Evolutionary conservation across 2,329 filamentous ascomycete genomes (phyloP).

Genomic region (Hyphodiscus sp.): DNA sequence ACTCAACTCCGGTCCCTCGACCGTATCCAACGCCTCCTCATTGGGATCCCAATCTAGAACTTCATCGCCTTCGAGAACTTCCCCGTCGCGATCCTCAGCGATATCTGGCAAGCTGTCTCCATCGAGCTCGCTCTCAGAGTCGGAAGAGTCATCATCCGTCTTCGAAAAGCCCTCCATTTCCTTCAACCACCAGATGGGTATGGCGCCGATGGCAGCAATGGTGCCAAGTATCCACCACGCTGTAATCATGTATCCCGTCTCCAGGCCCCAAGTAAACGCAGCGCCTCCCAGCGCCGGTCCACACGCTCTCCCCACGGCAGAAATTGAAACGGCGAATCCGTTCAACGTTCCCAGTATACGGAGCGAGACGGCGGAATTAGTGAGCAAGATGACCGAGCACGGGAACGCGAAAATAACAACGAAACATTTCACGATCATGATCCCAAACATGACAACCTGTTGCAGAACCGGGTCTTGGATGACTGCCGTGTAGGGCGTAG

Average conservation of each 20-base stretch:
- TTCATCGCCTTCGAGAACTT: conserved; percentile 20
- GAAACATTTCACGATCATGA: conserved; percentile 70
- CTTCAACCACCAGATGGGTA: conserved; percentile 68
- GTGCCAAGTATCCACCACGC: conserved; percentile 74
- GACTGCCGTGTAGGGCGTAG: conserved; percentile 76
- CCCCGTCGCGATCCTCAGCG: conserved; percentile 13
- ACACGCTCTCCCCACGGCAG: conserved; percentile 69
- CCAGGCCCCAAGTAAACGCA: conserved; percentile 70
- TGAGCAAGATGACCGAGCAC: conserved; percentile 82
- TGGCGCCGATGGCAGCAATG: conserved; percentile 56
- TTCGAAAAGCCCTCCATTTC: conserved; percentile 63
- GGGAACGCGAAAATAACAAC: conserved; percentile 82
- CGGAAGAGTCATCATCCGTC: conserved; percentile 32
- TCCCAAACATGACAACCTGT: conserved; percentile 53
- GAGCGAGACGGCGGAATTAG: conserved; percentile 74
- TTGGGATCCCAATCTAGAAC: conserved; percentile 9
- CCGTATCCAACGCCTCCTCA: conserved; percentile 21
- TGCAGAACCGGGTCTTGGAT: conserved; percentile 42
- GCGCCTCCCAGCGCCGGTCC: conserved; percentile 71
- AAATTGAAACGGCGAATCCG: conserved; percentile 78
- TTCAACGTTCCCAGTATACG: conserved; percentile 81
- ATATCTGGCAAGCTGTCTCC: conserved; percentile 9
- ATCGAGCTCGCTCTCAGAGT: conserved; percentile 22
- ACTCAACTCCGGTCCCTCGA: conserved; percentile 13
- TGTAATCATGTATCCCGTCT: conserved; percentile 67